Conservation (phyloP, 192 early-diverging fungal species). For the Umbelopsis vinacea region DNA sequence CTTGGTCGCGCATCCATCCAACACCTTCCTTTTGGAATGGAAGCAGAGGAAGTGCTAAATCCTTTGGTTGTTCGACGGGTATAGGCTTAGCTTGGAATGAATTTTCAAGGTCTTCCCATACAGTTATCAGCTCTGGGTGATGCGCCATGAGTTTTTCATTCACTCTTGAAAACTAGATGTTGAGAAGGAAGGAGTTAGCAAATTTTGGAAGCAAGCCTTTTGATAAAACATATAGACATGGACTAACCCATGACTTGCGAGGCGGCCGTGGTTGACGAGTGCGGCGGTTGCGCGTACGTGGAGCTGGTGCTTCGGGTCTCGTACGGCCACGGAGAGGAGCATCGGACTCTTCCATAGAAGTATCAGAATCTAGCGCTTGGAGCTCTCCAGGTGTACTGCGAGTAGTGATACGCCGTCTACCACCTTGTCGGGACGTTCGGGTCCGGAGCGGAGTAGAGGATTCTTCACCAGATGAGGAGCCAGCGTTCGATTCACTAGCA, state of each 20-base stretch:
- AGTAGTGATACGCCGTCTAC: too few relatives aligned
- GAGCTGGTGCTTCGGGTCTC: background rate
- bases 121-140: slow-evolving; percentile 64
- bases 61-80: slow-evolving; percentile 64
- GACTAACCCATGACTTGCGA: background rate
- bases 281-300: background rate
- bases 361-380: background rate
- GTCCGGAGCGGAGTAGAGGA: background rate
- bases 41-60: slow-evolving; percentile 74
- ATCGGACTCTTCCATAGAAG: background rate
- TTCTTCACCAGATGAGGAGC: too few relatives aligned
- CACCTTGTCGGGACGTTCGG: too few relatives aligned
- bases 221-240: background rate
- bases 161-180: slow-evolving; percentile 42
- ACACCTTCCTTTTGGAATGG: slow-evolving; percentile 91
- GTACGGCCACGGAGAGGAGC: background rate
- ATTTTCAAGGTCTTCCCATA: slow-evolving; percentile 65
- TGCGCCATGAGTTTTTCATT: slow-evolving; percentile 32
- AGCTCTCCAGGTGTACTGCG: too few relatives aligned
- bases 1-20: slow-evolving; percentile 83
- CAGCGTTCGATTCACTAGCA: background rate
- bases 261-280: background rate
- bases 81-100: slow-evolving; percentile 35
- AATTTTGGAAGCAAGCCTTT: background rate
- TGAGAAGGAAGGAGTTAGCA: background rate